phyloP scores from a whole-genome alignment of 2,329 filamentous ascomycete species.

The Penicillium paneum region DNA sequence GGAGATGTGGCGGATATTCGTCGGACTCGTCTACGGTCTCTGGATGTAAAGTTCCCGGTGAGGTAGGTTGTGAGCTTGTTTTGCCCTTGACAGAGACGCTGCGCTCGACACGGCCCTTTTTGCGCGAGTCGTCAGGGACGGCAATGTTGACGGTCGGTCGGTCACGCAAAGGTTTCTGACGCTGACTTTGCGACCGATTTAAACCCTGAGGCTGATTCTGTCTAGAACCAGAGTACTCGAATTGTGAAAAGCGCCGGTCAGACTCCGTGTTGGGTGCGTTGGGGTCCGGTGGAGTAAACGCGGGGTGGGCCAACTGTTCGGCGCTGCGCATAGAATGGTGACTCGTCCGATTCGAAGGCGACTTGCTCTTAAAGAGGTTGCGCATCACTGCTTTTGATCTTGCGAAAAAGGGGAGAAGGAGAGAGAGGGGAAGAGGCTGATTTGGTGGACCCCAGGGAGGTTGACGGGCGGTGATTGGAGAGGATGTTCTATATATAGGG shows the following conservation, averaged over 20 bases:
- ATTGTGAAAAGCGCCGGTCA: conserved; percentile 8
- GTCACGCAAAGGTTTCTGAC: conserved; percentile 20
- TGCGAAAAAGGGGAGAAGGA: neutral
- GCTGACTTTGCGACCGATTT: conserved; percentile 28
- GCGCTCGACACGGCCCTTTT: conserved; percentile 27
- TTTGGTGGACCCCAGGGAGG: neutral
- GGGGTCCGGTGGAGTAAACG: conserved; percentile 18
- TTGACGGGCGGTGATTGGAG: conserved; percentile 3
- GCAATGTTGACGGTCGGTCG: conserved; percentile 24
- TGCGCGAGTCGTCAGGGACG: conserved; percentile 25
- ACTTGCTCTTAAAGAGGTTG: conserved; percentile 25
- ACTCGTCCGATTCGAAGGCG: conserved; percentile 14
- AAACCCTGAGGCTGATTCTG: conserved; percentile 6
- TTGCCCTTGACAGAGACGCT: conserved; percentile 27
- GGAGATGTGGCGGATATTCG: neutral
- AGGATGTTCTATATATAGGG: conserved; percentile 8
- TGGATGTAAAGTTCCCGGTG: conserved; percentile 15
- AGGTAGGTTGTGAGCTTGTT: conserved; percentile 21
- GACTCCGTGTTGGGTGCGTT: conserved; percentile 5
- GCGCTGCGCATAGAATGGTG: conserved; percentile 18
- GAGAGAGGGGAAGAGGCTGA: conserved; percentile 1
- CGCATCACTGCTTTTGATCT: conserved; percentile 20
- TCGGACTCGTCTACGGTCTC: conserved; percentile 4
- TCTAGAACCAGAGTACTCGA: conserved; percentile 3
- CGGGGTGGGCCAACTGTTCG: conserved; percentile 20